phyloP scores from a whole-genome alignment of 495 filamentous ascomycete species.

The Xylaria flabelliformis region DNA sequence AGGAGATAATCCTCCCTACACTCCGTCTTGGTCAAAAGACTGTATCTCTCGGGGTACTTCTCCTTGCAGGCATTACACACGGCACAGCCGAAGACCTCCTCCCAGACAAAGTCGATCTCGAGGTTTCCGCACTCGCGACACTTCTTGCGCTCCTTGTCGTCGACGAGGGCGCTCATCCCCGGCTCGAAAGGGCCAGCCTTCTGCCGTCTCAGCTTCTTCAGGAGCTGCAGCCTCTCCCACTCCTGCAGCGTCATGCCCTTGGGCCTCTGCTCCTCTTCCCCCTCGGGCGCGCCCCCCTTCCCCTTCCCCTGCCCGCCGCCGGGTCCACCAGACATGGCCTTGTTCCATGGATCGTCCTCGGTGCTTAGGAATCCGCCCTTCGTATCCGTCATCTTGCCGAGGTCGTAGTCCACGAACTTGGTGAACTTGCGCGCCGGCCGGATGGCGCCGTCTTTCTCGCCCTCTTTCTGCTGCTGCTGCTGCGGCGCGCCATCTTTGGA shows the following conservation, averaged over 20 bases:
- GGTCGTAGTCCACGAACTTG: slow-evolving; percentile 96
- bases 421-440: slow-evolving; percentile 80
- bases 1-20: slow-evolving; percentile 92
- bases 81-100: slow-evolving; percentile 60
- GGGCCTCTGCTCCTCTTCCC: slow-evolving; percentile 64
- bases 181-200: slow-evolving; percentile 88
- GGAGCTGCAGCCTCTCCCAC: slow-evolving; percentile 83
- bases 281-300: background rate
- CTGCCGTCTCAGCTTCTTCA: slow-evolving; percentile 69
- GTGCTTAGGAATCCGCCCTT: slow-evolving; percentile 90
- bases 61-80: slow-evolving; percentile 64
- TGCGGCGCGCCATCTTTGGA: slow-evolving; percentile 30
- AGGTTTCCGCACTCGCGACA: slow-evolving; percentile 83
- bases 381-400: slow-evolving; percentile 96
- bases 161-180: slow-evolving; percentile 71
- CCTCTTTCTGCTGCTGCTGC: slow-evolving; percentile 32
- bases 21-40: slow-evolving; percentile 94
- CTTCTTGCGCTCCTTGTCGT: slow-evolving; percentile 67
- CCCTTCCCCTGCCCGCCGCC: slow-evolving; percentile 47
- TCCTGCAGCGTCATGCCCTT: slow-evolving; percentile 85
- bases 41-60: slow-evolving; percentile 87
- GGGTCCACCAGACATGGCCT: slow-evolving; percentile 61
- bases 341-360: slow-evolving; percentile 90
- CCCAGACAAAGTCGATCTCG: slow-evolving; percentile 96
- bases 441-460: slow-evolving; percentile 62